Base-by-base conservation (phyloP, 768 basidiomycete species). In the Lactarius vividus region DNA sequence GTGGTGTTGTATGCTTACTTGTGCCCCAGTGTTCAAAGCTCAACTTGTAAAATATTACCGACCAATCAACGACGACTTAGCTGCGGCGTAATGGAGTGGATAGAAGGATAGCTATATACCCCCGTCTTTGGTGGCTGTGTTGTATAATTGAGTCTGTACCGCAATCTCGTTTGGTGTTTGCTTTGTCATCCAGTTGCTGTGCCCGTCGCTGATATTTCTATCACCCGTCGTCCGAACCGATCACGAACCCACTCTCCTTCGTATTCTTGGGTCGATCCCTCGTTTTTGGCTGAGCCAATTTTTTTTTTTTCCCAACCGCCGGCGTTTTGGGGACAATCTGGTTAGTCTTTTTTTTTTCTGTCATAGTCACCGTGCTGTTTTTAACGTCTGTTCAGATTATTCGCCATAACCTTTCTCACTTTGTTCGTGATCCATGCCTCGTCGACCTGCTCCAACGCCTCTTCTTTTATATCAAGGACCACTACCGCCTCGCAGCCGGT, bases 41-140 rank as follows among this genome's bases (percentile, higher is more conserved):
- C 88, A 91, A 71, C 77, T 92, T 44, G 81, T 88, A 83, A 88
- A 85, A 73, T 80, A 88, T 74, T 92, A 91, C 75, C 87, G 86
- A 49, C 83, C 85, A 16, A 70, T 81, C 59, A 65, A 56, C 33
- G 81, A 83, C 66, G 74, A 72, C 1, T 52, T 37, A 26, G 72
- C 72, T 0, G 75, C 79, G 66, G 49, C 49, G 26, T 52, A 52
- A 23, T 81, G 71, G 74, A 35, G 61, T 35, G 46, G 39, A 44
- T 62, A 52, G 20, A 55, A 56, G 40, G 33, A 61, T 31, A 31
- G 56, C 52, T 54, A 35, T 54, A 67, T 67, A 66, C 57, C 61
- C 64, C 42, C 18, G 55, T 52, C 23, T 53, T 29, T 37, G 31
- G 57, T 39, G 3, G n/a, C n/a, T 39, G 9, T 66, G 54, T 62